Evolutionary conservation across 2,329 filamentous ascomycete species (phyloP), one percentile per base, ranked within the genome.

Genomic region (Fusarium mangiferae): DNA sequence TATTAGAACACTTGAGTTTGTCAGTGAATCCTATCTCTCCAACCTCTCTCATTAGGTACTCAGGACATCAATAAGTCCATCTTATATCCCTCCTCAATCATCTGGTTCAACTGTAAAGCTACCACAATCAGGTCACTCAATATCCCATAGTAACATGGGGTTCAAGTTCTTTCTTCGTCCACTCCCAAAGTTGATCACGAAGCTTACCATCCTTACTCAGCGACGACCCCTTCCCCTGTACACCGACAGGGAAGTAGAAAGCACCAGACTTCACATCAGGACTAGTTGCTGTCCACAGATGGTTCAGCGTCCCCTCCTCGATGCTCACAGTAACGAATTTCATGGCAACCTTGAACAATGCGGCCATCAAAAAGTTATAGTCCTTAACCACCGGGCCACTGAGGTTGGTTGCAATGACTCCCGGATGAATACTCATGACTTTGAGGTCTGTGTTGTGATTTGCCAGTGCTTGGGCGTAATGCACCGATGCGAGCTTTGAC

Each of bases 61-160:
- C 8, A 3, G 28, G 8, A 28, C 5, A 22, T 39, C 4, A 6
- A 22, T 4, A 22, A 39, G 7, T 39, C 0, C 38, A 1, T 39
- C 38, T 9, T 2, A 1, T 6, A 39, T 22, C 20, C 20, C 7
- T 22, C 7, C 0, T 1, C 12, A 22, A 2, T 12, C 0, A 8
- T 14, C 38, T 39, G 20, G 11, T 3, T 14, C 22, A 15, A 7
- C 22, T 42, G 1, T 4, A 7, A 39, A 39, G 20, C 2, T 13
- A 7, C 6, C 11, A 22, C 11, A 20, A 42, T n/a, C 39, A 15
- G 39, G 3, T 14, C 14, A 6, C 22, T 44, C 5, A 24, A 24
- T 24, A 44, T 18, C 42, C 44, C 44, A 4, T 5, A 2, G 11
- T 20, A 13, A 46, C 24, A 24, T 48, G 24, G 14, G 13, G 6